These are phyloP conservation scores for Pulicaria dysenterica DNA, from an alignment of 129 eudicot species.

Conservation along the genomic window DNA sequence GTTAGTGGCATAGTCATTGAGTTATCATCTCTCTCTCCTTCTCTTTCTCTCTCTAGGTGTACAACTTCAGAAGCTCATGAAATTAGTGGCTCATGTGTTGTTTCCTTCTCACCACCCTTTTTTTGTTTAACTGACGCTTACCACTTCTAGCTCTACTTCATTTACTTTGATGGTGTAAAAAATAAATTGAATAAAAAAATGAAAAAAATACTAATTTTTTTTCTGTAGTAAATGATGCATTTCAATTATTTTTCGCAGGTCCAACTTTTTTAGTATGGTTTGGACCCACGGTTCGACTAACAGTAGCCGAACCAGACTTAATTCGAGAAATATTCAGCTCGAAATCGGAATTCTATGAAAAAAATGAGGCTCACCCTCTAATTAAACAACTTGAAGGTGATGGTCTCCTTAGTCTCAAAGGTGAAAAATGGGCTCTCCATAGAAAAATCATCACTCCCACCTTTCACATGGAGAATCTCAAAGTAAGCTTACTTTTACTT, in stretches of 20 bases:
- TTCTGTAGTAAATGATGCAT: slow-evolving; percentile 19
- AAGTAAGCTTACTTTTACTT: slow-evolving; percentile 50
- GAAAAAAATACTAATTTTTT: not conserved
- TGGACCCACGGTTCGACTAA: slow-evolving; percentile 81
- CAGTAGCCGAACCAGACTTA: slow-evolving; percentile 83
- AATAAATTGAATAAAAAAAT: not conserved
- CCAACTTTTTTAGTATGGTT: slow-evolving; percentile 92
- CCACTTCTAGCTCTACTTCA: slow-evolving; percentile 45
- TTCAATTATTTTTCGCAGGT: slow-evolving; percentile 42
- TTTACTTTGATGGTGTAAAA: slow-evolving; percentile 21
- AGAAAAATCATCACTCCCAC: slow-evolving; percentile 91
- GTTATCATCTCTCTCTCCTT: slow-evolving; percentile 51
- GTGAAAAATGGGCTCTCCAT: slow-evolving; percentile 97
- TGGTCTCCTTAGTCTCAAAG: slow-evolving; percentile 88
- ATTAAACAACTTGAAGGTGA: slow-evolving; percentile 90
- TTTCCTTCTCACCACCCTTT: slow-evolving; percentile 44
- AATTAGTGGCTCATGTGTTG: slow-evolving; percentile 36
- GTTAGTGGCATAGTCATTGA: slow-evolving; percentile 54
- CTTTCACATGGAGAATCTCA: slow-evolving; percentile 94
- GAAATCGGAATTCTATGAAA: slow-evolving; percentile 78
- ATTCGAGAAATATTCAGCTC: slow-evolving; percentile 73
- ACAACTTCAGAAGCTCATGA: slow-evolving; percentile 38
- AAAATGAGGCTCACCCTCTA: slow-evolving; percentile 79
- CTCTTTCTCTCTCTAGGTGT: slow-evolving; percentile 44
- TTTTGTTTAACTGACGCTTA: slow-evolving; percentile 43